Percentiles rank a stretch among this genome's conserved stretches.
Evolutionary conservation across 192 early-diverging fungal genomes (phyloP).

Genomic region (Phycomyces nitens): DNA sequence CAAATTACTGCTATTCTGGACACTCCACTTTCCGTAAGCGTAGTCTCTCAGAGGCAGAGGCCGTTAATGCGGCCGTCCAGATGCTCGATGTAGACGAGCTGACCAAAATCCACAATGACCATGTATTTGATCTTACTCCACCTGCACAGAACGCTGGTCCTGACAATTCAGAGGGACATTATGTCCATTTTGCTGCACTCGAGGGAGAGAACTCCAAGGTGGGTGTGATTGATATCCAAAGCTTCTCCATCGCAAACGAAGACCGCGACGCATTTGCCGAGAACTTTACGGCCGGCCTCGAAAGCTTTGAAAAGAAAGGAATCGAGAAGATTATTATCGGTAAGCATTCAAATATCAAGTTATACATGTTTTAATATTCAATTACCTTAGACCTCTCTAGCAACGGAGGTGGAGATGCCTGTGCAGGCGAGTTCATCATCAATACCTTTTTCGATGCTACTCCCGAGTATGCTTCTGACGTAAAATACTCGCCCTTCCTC

Average conservation of each 20-base stretch:
- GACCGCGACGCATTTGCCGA: slow-evolving; percentile 30
- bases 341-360: background rate
- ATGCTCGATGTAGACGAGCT: slow-evolving; percentile 15
- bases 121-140: slow-evolving; percentile 23
- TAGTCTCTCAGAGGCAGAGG: background rate
- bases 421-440: slow-evolving; percentile 38
- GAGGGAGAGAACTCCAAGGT: slow-evolving; percentile 14
- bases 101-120: slow-evolving; percentile 21
- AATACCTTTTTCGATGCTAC: slow-evolving; percentile 28
- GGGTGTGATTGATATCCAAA: slow-evolving; percentile 33
- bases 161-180: slow-evolving; percentile 3
- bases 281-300: slow-evolving; percentile 19
- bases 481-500: slow-evolving; percentile 33
- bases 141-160: slow-evolving; percentile 6
- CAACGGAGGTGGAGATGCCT: slow-evolving; percentile 37
- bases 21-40: slow-evolving; percentile 12
- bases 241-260: slow-evolving; percentile 26
- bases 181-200: slow-evolving; percentile 22
- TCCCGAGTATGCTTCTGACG: slow-evolving; percentile 32
- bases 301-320: slow-evolving; percentile 22
- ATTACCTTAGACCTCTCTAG: slow-evolving; percentile 19
- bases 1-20: slow-evolving; percentile 20
- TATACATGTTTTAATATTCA: background rate
- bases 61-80: slow-evolving; percentile 10
- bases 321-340: slow-evolving; percentile 34